phyloP scores from a whole-genome alignment of 768 basidiomycete genomes.

The Terana coerulea region DNA sequence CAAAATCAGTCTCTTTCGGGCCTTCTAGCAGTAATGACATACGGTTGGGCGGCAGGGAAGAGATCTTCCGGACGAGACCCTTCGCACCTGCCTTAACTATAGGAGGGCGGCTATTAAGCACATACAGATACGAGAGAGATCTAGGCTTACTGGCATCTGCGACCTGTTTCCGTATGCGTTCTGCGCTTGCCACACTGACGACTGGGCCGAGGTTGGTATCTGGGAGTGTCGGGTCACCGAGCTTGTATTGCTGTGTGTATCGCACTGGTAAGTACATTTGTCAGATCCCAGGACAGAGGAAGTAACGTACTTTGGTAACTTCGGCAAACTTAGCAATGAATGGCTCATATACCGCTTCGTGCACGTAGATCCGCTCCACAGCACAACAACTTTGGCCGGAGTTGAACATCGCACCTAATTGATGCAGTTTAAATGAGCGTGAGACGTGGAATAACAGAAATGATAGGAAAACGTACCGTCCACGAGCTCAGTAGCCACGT shows the following conservation, averaged over 20 bases:
- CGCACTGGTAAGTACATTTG: too few species aligned
- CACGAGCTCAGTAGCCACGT: conserved; percentile 80
- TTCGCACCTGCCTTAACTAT: conserved; percentile 77
- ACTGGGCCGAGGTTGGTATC: conserved; percentile 90
- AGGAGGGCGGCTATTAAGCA: neutral
- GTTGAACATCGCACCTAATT: conserved; percentile 93
- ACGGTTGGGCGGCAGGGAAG: conserved; percentile 70
- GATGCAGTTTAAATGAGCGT: too few species aligned
- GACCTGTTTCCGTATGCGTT: conserved; percentile 82
- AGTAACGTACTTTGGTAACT: conserved; percentile 52
- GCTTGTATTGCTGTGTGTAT: conserved; percentile 77
- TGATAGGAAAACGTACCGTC: conserved; percentile 74
- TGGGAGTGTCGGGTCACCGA: conserved; percentile 78
- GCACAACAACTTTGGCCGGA: conserved; percentile 97
- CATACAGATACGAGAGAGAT: neutral
- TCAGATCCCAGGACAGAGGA: too few species aligned
- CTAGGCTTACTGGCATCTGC: conserved; percentile 65
- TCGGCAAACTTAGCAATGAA: conserved; percentile 77
- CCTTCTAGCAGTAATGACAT: conserved; percentile 21
- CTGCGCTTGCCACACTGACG: conserved; percentile 82
- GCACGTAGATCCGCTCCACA: conserved; percentile 94
- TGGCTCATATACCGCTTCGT: conserved; percentile 72
- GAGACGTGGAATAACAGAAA: too few species aligned
- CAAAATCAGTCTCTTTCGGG: neutral
- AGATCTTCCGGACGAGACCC: conserved; percentile 61